A percentile compares a stretch with the other conserved stretches of the same genome.
Conservation (phyloP, 106 monocot genomes). For the Narthecium ossifragum region DNA sequence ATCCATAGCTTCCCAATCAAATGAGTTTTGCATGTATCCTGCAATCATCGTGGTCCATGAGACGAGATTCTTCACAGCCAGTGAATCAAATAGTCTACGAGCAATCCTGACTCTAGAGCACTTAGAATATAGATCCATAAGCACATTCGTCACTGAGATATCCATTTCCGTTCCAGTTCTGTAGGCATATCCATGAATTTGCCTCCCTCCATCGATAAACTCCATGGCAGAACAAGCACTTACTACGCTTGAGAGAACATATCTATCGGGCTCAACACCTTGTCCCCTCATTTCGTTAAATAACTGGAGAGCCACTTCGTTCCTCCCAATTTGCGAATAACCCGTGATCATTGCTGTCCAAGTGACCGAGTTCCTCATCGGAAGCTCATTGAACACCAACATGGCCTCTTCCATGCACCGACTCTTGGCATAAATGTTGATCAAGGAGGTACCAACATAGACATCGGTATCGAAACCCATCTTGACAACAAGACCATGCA, state of each 20-base stretch:
- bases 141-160: conserved; percentile 62
- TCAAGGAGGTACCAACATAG: conserved; percentile 50
- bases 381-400: conserved; percentile 47
- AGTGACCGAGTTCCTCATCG: conserved; percentile 56
- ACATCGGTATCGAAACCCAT: conserved; percentile 23
- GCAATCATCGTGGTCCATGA: conserved; percentile 93
- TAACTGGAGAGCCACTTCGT: conserved; percentile 29
- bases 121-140: conserved; percentile 82
- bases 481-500: conserved; percentile 42
- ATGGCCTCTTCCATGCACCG: conserved; percentile 47
- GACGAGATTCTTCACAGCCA: conserved; percentile 50
- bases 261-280: conserved; percentile 47
- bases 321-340: conserved; percentile 44
- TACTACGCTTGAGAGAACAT: conserved; percentile 61
- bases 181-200: conserved; percentile 61
- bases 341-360: conserved; percentile 76
- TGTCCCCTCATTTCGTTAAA: conserved; percentile 45
- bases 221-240: conserved; percentile 53
- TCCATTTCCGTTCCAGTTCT: conserved; percentile 55
- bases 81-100: conserved; percentile 50
- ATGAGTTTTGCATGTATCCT: conserved; percentile 82
- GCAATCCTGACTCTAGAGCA: conserved; percentile 43
- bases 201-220: conserved; percentile 58
- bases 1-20: conserved; percentile 36
- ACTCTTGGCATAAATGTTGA: conserved; percentile 49